Base-by-base conservation (phyloP, 257 asterid species). In the Nemophila menziesii region DNA sequence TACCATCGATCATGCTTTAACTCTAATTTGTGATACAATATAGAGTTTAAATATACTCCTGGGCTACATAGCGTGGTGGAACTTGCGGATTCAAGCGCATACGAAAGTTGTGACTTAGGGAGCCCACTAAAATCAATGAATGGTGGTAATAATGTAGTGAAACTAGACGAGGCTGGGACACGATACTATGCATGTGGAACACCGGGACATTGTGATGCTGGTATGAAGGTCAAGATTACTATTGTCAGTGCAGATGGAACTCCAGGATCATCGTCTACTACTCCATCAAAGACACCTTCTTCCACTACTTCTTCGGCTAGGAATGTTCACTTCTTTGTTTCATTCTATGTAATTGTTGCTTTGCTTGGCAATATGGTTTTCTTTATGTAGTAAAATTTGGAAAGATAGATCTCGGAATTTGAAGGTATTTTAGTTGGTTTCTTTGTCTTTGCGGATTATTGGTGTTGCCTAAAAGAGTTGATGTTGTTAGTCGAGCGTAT, bases 181-280 rank as follows among this genome's bases (percentile, higher is more conserved):
- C 73, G 92, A 23, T 83, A 56, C 57, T 83, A 79, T 26, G 81
- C 94, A 8, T 83, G 95, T 21, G 95, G 90, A 8, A 83, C 92
- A 9, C 46, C 86, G 0, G 93, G 93, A 9, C 95, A 83, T 15
- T 83, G 95, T 39, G 61, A 49, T 9, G 71, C 66, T 20, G 95
- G 95, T 11, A 83, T 83, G 95, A 83, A 79, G 79, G 79, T 83
- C 18, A 79, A 79, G 75, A 72, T 83, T 67, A 66, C 71, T 5
- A 72, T 70, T 2, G 89, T 46, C 7, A 73, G 77, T 2, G 68
- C 38, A 36, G 66, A 29, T 33, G 66, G 16, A 13, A n/a, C 79
- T 8, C 4, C 74, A 33, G 4, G n/a, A n/a, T n/a, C n/a, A n/a
- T 20, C 14, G 10, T n/a, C 73, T 41, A 17, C 74, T 23, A 21